Conservation (phyloP, 2,329 filamentous ascomycete genomes). For the Epicoccum nigrum region DNA sequence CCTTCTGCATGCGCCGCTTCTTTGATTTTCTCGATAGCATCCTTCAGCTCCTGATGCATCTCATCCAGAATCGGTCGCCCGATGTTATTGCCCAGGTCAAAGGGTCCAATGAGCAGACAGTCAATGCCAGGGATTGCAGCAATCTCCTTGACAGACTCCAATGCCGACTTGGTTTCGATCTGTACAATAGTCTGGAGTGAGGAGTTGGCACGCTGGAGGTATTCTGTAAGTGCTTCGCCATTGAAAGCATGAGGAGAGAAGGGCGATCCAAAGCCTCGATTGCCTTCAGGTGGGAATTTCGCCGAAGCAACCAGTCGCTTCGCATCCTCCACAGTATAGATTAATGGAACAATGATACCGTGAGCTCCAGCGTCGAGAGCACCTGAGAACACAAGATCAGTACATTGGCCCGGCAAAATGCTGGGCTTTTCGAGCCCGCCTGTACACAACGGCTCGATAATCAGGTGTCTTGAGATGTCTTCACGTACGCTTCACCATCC, state of each 20-base stretch:
- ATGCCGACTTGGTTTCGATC: slow-evolving; percentile 53
- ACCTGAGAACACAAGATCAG: slow-evolving; percentile 33
- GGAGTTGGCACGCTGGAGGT: slow-evolving; percentile 62
- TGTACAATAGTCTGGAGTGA: slow-evolving; percentile 58
- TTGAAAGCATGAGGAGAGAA: slow-evolving; percentile 58
- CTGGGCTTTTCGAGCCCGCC: not conserved
- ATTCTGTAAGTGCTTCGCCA: slow-evolving; percentile 52
- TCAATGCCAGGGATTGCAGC: slow-evolving; percentile 60
- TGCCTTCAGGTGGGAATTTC: slow-evolving; percentile 63
- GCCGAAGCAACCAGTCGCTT: slow-evolving; percentile 57
- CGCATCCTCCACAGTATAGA: slow-evolving; percentile 61
- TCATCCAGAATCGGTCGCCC: slow-evolving; percentile 58
- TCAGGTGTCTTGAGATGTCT: not conserved
- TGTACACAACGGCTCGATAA: too few relatives aligned
- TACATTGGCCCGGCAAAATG: not conserved
- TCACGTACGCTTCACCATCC: slow-evolving; percentile 65
- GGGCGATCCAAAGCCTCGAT: slow-evolving; percentile 63
- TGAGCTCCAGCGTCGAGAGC: slow-evolving; percentile 66
- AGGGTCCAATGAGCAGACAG: slow-evolving; percentile 61
- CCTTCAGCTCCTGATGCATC: slow-evolving; percentile 58
- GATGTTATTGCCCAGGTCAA: slow-evolving; percentile 64
- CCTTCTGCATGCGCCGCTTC: slow-evolving; percentile 59
- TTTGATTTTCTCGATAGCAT: slow-evolving; percentile 59
- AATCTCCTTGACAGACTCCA: slow-evolving; percentile 54
- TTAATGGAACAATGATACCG: slow-evolving; percentile 61